phyloP scores from a whole-genome alignment of 1,139 yeast species.

The Scheffersomyces cryptocercus region DNA sequence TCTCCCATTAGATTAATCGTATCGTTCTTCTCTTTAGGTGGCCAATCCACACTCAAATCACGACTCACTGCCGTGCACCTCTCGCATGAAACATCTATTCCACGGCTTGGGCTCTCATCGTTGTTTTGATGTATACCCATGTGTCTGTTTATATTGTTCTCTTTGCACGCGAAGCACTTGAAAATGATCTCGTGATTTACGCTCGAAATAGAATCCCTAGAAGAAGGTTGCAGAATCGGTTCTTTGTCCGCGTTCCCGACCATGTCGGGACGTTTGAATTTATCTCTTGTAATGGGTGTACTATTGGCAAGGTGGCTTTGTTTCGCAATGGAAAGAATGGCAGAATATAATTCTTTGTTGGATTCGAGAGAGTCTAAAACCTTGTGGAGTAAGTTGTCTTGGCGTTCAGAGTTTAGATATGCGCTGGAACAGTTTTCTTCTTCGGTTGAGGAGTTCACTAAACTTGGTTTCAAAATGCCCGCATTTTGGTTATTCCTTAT shows the following conservation, averaged over 20 bases:
- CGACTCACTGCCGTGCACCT: neutral
- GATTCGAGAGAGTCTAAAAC: neutral
- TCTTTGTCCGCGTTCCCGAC: too few relatives aligned
- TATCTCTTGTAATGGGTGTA: too few relatives aligned
- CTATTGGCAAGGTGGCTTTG: neutral
- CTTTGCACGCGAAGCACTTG: too few relatives aligned
- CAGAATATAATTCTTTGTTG: neutral
- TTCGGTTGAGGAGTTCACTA: neutral
- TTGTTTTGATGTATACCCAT: too few relatives aligned
- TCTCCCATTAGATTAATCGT: conserved; percentile 35
- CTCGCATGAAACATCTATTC: neutral
- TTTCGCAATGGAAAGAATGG: neutral
- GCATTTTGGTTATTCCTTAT: neutral
- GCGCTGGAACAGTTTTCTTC: neutral
- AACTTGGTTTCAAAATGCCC: neutral
- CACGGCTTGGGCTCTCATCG: too few relatives aligned
- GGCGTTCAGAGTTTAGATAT: too few relatives aligned
- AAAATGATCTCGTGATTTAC: too few relatives aligned
- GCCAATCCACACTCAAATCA: neutral
- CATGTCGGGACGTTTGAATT: too few relatives aligned
- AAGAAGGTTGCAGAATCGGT: too few relatives aligned
- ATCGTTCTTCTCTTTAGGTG: conserved; percentile 9
- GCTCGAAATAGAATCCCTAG: too few relatives aligned
- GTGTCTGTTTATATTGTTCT: too few relatives aligned
- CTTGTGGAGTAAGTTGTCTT: neutral